A percentile compares a stretch with the other conserved stretches of the same genome.
Evolutionary conservation across 805 yeast genomes (phyloP).

Genomic region (Kodamaea neixiangensis): DNA sequence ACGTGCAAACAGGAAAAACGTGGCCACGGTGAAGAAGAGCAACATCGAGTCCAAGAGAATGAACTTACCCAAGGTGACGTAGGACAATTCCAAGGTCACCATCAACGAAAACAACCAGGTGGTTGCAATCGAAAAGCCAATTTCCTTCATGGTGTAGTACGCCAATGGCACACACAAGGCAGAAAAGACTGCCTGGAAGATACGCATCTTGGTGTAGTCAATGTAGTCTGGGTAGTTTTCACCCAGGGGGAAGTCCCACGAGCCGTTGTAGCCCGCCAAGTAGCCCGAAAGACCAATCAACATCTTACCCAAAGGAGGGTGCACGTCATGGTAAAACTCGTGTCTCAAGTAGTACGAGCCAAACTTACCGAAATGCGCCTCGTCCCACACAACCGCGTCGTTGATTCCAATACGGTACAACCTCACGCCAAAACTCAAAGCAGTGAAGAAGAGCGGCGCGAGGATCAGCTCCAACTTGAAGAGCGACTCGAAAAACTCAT

Average conservation of each 20-base stretch:
- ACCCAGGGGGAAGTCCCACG: constrained; percentile 88
- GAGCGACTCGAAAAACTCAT: constrained; percentile 28
- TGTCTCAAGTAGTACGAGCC: constrained; percentile 87
- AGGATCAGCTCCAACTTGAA: constrained; percentile 25
- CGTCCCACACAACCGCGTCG: constrained; percentile 90
- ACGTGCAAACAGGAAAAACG: constrained; percentile 70
- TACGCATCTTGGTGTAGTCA: constrained; percentile 83
- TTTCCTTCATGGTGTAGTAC: constrained; percentile 73
- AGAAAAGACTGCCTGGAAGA: constrained; percentile 83
- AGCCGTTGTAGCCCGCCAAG: constrained; percentile 83
- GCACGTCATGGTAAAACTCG: constrained; percentile 94
- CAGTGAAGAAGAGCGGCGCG: constrained; percentile 39
- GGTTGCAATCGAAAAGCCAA: constrained; percentile 70
- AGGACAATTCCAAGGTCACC: constrained; percentile 81
- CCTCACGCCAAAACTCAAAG: constrained; percentile 51
- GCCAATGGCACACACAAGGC: constrained; percentile 85
- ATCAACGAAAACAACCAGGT: constrained; percentile 78
- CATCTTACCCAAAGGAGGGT: constrained; percentile 96
- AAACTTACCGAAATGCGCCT: constrained; percentile 96
- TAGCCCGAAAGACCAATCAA: constrained; percentile 86
- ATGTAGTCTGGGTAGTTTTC: constrained; percentile 70
- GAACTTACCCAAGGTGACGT: constrained; percentile 83
- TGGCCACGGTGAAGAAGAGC: constrained; percentile 82
- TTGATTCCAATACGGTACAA: constrained; percentile 74
- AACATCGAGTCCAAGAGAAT: constrained; percentile 91